These are phyloP conservation scores for Erythrophleum ivorense DNA, from an alignment of 331 rosid species.

Conservation along the genomic window DNA sequence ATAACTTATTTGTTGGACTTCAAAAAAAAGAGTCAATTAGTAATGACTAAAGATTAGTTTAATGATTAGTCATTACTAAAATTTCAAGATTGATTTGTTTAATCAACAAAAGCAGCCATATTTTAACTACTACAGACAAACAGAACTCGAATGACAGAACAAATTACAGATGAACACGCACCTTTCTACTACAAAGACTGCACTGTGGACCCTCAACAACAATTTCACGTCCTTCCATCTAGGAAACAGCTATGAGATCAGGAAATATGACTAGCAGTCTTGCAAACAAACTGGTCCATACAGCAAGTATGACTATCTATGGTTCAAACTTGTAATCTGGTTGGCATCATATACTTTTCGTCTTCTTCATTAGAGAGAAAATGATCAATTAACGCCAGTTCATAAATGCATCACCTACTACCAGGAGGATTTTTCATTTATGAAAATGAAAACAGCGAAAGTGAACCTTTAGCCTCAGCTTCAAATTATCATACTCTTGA, in stretches of 20 bases:
- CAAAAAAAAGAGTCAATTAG: conserved; percentile 15
- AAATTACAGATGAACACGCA: conserved; percentile 40
- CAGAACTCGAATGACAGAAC: conserved; percentile 22
- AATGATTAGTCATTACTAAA: not conserved
- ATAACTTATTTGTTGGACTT: conserved; percentile 19
- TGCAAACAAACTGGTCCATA: not conserved
- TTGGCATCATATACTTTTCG: conserved; percentile 8
- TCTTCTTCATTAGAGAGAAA: not conserved
- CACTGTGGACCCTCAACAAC: conserved; percentile 95
- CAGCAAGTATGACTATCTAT: not conserved
- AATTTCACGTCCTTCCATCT: conserved; percentile 90
- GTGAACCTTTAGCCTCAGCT: conserved; percentile 74
- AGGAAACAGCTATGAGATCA: conserved; percentile 38
- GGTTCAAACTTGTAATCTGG: conserved; percentile 1
- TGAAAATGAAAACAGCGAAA: conserved; percentile 38
- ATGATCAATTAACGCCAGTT: conserved; percentile 9
- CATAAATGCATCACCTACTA: not conserved
- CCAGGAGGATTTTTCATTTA: not conserved
- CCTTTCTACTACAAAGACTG: conserved; percentile 93
- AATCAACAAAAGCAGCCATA: not conserved
- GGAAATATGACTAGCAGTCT: not conserved
- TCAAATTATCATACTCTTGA: conserved; percentile 78
- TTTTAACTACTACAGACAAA: not conserved
- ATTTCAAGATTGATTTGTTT: conserved; percentile 4
- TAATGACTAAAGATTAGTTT: conserved; percentile 22